Evolutionary conservation across 2,329 filamentous ascomycete genomes (phyloP).

Genomic region (Trichoderma sp.): DNA sequence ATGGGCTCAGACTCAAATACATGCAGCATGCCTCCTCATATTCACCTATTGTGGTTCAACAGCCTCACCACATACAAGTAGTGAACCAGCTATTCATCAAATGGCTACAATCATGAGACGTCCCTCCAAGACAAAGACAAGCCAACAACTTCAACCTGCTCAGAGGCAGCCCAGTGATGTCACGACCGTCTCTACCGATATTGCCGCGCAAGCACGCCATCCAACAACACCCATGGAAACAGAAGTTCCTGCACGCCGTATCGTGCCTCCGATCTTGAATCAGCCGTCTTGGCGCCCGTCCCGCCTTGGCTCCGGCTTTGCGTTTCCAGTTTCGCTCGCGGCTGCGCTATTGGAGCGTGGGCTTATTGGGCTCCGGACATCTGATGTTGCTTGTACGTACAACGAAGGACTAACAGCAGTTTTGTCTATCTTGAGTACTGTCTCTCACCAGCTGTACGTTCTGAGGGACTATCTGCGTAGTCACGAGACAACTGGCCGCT

Average conservation of each 20-base stretch:
- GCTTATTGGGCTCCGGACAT: background rate
- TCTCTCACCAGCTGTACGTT: background rate
- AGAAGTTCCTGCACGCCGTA: slow-evolving; percentile 25
- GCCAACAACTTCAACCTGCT: background rate
- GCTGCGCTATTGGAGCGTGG: background rate
- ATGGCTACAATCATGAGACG: background rate
- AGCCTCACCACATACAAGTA: background rate
- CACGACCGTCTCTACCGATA: background rate
- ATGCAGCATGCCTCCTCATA: background rate
- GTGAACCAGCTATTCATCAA: background rate
- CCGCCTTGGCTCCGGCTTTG: slow-evolving; percentile 20
- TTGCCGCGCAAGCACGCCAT: slow-evolving; percentile 1
- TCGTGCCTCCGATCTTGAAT: slow-evolving; percentile 4
- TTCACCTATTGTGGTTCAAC: background rate
- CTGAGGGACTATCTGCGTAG: background rate
- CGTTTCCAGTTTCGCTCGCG: background rate
- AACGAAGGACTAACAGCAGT: background rate
- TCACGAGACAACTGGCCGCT: background rate
- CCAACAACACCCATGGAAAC: slow-evolving; percentile 5
- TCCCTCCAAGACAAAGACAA: background rate
- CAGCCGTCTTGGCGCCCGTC: slow-evolving; percentile 22
- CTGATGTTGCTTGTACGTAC: background rate
- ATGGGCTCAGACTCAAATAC: background rate
- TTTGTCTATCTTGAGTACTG: background rate
- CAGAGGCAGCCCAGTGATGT: slow-evolving; percentile 22